A percentile compares a stretch with the other conserved stretches of the same genome.
phyloP scores from a whole-genome alignment of 306 rosid species.

The Arachis hypogaea region DNA sequence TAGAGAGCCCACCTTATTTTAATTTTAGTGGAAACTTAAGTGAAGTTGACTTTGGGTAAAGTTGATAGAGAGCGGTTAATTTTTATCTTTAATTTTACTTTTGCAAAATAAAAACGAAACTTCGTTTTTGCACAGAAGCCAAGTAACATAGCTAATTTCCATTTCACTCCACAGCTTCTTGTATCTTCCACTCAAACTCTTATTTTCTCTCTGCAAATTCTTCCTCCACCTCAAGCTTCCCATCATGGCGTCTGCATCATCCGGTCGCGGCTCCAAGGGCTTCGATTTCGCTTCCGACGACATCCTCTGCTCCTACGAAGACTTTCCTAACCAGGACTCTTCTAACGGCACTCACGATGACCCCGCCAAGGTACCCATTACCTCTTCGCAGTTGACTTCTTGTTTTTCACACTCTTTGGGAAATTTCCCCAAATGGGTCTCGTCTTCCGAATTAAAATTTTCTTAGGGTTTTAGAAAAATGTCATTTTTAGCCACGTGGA shows the following conservation, averaged over 20 bases:
- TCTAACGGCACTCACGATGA: conserved; percentile 61
- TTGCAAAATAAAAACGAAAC: conserved; percentile 32
- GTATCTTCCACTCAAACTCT: conserved; percentile 9
- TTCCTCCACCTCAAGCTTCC: conserved; percentile 12
- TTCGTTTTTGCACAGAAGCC: conserved; percentile 37
- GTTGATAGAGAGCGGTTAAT: too few relatives aligned
- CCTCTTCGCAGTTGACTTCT: conserved; percentile 5
- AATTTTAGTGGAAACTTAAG: too few relatives aligned
- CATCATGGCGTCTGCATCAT: conserved; percentile 75
- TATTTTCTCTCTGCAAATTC: conserved; percentile 25
- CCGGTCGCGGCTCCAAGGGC: conserved; percentile 60
- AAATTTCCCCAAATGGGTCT: conserved; percentile 29
- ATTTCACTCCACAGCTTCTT: conserved; percentile 22
- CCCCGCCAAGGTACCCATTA: conserved; percentile 61
- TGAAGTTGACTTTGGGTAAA: too few relatives aligned
- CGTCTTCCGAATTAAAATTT: not conserved
- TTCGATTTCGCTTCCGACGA: conserved; percentile 74
- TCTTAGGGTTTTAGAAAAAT: conserved; percentile 38
- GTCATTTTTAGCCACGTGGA: conserved; percentile 4
- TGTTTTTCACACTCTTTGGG: not conserved
- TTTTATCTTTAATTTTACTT: too few relatives aligned
- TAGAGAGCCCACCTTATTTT: too few relatives aligned
- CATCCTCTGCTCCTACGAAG: conserved; percentile 70
- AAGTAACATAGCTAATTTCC: not conserved
- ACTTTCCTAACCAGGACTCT: conserved; percentile 53